These are phyloP conservation scores for Nicotiana tabacum DNA, from an alignment of 257 asterid genomes.

Conservation along the genomic window DNA sequence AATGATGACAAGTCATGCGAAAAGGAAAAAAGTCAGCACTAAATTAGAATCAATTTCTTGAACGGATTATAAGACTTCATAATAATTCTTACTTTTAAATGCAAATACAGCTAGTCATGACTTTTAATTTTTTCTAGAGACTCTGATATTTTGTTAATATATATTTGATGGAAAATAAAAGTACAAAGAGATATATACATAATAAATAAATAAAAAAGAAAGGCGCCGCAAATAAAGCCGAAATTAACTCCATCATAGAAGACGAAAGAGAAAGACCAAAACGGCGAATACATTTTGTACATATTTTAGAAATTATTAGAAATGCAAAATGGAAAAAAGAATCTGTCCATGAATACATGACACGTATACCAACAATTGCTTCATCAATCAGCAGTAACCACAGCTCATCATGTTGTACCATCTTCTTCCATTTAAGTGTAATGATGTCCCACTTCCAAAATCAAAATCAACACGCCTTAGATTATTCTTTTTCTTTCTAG, in stretches of 20 bases:
- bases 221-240: constrained; percentile 5
- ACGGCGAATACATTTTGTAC: neutral
- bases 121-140: too few species aligned
- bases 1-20: too few species aligned
- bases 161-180: too few species aligned
- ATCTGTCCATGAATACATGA: neutral
- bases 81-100: too few species aligned
- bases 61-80: too few species aligned
- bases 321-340: neutral
- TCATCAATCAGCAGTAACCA: neutral
- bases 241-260: neutral
- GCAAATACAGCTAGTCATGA: too few species aligned
- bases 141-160: too few species aligned
- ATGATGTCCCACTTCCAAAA: neutral
- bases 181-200: too few species aligned
- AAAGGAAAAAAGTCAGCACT: too few species aligned
- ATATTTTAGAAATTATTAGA: neutral
- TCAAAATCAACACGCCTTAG: neutral
- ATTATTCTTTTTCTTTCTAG: too few species aligned
- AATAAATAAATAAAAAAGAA: neutral
- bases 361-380: neutral
- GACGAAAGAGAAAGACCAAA: neutral
- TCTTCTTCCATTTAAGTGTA: neutral
- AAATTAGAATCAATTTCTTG: too few species aligned
- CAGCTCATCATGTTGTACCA: neutral